These are phyloP conservation scores for Phytophthora ramorum DNA, from an alignment of 352 stramenopile genomes.

Conservation along the genomic window DNA sequence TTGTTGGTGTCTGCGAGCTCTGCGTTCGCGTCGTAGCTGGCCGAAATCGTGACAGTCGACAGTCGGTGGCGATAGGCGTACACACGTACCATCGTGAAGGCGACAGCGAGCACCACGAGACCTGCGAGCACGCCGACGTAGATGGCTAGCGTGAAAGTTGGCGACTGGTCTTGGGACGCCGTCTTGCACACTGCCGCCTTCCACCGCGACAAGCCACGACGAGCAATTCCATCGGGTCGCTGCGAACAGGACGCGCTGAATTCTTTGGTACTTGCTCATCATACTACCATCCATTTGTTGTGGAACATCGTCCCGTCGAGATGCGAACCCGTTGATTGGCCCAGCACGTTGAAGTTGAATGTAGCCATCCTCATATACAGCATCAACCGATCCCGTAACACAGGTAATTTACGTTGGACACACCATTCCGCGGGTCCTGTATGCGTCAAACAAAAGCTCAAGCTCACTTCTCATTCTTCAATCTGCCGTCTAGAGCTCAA, in stretches of 20 bases:
- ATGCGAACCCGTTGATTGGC: conserved; percentile 10
- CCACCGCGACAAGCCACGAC: conserved; percentile 4
- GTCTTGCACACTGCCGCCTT: conserved; percentile 27
- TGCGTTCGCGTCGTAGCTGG: conserved; percentile 18
- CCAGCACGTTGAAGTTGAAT: conserved; percentile 21
- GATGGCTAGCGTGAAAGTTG: conserved; percentile 32
- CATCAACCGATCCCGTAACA: not conserved
- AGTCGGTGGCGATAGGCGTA: conserved; percentile 27
- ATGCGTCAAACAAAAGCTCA: conserved; percentile 35
- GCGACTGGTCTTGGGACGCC: conserved; percentile 28
- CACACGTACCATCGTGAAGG: conserved; percentile 25
- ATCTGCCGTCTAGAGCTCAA: conserved; percentile 15
- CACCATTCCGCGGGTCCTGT: conserved; percentile 30
- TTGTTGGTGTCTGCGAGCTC: conserved; percentile 11
- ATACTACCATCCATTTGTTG: not conserved
- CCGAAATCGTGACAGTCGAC: conserved; percentile 18
- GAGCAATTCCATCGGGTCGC: conserved; percentile 3
- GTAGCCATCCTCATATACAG: conserved; percentile 5
- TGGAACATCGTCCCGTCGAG: not conserved
- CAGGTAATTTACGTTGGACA: not conserved
- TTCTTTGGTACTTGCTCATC: too few relatives aligned
- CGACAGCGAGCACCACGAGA: conserved; percentile 20
- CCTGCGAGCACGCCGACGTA: conserved; percentile 28
- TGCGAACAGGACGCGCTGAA: not conserved
- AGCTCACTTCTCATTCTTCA: conserved; percentile 30